phyloP scores from a whole-genome alignment of 192 early-diverging fungal species.

The Dissophora globulifera region DNA sequence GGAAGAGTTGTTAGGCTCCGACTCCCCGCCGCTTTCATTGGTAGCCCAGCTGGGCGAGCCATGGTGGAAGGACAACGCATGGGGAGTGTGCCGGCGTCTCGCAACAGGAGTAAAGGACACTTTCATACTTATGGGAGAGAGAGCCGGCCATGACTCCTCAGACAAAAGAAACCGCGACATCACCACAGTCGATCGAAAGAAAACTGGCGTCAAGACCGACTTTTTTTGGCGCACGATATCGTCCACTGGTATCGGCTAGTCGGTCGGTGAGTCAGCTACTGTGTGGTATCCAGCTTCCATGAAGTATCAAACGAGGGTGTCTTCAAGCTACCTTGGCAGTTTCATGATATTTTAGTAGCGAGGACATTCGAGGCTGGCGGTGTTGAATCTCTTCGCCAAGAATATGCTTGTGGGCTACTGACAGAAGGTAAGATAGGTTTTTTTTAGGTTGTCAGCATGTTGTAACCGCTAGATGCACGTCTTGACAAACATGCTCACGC shows the following conservation, averaged over 20 bases:
- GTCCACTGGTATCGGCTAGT: constrained; percentile 27
- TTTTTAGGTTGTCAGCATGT: too few species aligned
- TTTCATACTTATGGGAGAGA: constrained; percentile 35
- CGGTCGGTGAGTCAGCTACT: constrained; percentile 31
- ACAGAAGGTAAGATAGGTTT: constrained; percentile 45
- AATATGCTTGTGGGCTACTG: constrained; percentile 31
- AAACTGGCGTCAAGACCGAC: constrained; percentile 25
- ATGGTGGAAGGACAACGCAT: constrained; percentile 42
- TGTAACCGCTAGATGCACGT: too few species aligned
- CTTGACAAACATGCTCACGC: too few species aligned
- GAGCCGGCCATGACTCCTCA: constrained; percentile 29
- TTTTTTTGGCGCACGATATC: constrained; percentile 41
- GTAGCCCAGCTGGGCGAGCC: too few species aligned
- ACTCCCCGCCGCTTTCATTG: too few species aligned
- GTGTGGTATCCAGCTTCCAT: constrained; percentile 30
- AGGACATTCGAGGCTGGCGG: constrained; percentile 31
- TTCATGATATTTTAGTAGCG: constrained; percentile 33
- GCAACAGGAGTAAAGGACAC: constrained; percentile 26
- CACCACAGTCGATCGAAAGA: constrained; percentile 21
- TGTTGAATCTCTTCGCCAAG: constrained; percentile 33
- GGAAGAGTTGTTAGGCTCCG: too few species aligned
- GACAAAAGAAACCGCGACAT: constrained; percentile 32
- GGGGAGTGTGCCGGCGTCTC: constrained; percentile 37
- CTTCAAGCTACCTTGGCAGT: constrained; percentile 38
- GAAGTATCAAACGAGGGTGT: constrained; percentile 29